Evolutionary conservation across 805 yeast genomes (phyloP).

Genomic region (Lachancea quebecensis): DNA sequence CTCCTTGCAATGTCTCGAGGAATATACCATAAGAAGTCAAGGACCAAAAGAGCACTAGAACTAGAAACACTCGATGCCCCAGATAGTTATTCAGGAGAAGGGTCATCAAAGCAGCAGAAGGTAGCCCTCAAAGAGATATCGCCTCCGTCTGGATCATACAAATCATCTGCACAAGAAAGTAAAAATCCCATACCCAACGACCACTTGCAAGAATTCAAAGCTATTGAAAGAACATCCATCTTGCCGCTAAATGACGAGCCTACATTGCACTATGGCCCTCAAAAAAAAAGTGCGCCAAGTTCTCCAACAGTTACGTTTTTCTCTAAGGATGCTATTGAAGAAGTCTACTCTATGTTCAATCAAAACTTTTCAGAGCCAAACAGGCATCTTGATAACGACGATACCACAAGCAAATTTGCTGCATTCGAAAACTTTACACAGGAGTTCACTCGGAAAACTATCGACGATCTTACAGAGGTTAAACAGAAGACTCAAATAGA

Average conservation of each 20-base stretch:
- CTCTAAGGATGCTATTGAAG: constrained; percentile 69
- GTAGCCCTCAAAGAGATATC: constrained; percentile 1
- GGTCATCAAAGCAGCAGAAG: neutral
- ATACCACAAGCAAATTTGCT: constrained; percentile 22
- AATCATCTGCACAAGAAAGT: neutral
- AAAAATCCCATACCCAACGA: neutral
- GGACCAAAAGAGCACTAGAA: neutral
- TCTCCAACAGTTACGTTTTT: constrained; percentile 78
- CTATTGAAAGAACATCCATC: constrained; percentile 32
- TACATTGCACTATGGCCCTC: constrained; percentile 5
- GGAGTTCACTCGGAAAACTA: constrained; percentile 28
- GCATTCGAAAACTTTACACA: constrained; percentile 33
- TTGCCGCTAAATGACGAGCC: constrained; percentile 40
- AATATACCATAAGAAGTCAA: constrained; percentile 11
- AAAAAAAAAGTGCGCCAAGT: constrained; percentile 29
- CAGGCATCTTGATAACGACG: constrained; percentile 18
- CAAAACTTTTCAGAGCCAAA: constrained; percentile 28
- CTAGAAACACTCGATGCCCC: neutral
- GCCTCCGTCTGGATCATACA: neutral
- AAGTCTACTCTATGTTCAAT: constrained; percentile 70
- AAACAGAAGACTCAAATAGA: constrained; percentile 7
- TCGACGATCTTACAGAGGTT: constrained; percentile 35
- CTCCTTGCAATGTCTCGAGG: constrained; percentile 48
- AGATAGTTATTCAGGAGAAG: neutral
- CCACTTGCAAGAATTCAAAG: constrained; percentile 10